These are phyloP conservation scores for Camelina sativa DNA, from an alignment of 345 rosid species.

Conservation along the genomic window DNA sequence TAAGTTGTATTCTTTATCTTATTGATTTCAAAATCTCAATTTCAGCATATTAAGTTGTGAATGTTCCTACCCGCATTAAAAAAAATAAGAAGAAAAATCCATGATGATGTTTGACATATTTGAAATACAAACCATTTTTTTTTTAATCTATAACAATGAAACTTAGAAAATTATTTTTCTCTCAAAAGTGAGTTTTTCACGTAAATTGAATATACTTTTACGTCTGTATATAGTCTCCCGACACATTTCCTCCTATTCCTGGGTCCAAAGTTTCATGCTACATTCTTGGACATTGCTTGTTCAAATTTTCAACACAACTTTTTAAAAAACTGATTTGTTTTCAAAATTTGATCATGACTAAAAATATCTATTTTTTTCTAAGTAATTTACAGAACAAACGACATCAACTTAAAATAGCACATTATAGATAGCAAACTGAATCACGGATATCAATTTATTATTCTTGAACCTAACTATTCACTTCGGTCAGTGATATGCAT, in stretches of 20 bases:
- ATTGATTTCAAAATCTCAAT: too few species aligned
- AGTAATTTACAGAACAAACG: background rate
- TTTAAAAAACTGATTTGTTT: background rate
- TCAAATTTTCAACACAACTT: background rate
- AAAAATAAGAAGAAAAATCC: background rate
- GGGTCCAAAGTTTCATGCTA: background rate
- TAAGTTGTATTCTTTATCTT: too few species aligned
- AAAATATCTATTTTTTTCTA: background rate
- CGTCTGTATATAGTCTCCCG: background rate
- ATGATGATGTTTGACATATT: constrained; percentile 4
- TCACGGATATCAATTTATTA: too few species aligned
- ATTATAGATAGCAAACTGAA: too few species aligned
- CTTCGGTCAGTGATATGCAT: too few species aligned
- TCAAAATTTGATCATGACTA: background rate
- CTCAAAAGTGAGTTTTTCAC: background rate
- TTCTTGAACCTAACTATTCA: too few species aligned
- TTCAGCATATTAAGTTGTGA: background rate
- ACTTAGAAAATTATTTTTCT: background rate
- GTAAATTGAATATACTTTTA: background rate
- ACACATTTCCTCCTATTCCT: constrained; percentile 10
- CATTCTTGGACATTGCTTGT: background rate
- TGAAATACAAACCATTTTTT: too few species aligned
- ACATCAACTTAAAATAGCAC: background rate
- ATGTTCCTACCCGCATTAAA: background rate
- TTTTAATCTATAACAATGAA: too few species aligned